Evolutionary conservation across 345 rosid genomes (phyloP).

Genomic region (Dipteronia dyeriana): DNA sequence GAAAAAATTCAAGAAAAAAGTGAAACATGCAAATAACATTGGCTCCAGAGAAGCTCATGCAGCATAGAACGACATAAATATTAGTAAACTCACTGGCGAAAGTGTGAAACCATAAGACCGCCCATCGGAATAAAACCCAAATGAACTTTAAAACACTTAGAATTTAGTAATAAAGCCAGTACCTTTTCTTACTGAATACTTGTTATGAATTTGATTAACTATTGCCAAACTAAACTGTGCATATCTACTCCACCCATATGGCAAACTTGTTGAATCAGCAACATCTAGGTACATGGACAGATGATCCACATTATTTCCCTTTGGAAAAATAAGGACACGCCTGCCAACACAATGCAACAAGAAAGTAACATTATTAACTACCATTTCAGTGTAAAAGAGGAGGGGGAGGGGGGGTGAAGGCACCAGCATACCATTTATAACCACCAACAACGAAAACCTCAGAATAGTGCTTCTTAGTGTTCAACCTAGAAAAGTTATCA

Average conservation of each 20-base stretch:
- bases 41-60: background rate
- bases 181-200: slow-evolving; percentile 87
- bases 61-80: background rate
- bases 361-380: slow-evolving; percentile 14
- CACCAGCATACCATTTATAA: slow-evolving; percentile 69
- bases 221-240: slow-evolving; percentile 91
- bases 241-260: slow-evolving; percentile 93
- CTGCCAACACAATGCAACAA: slow-evolving; percentile 38
- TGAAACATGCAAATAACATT: too few species aligned
- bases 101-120: too few species aligned
- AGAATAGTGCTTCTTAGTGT: slow-evolving; percentile 74
- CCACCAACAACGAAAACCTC: slow-evolving; percentile 79
- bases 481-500: slow-evolving; percentile 71
- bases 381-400: background rate
- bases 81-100: background rate
- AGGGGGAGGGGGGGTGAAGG: background rate
- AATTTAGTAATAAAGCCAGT: slow-evolving; percentile 5
- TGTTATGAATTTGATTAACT: slow-evolving; percentile 71
- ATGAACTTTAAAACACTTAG: background rate
- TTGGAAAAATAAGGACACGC: slow-evolving; percentile 88
- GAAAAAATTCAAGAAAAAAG: background rate
- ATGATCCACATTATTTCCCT: slow-evolving; percentile 90
- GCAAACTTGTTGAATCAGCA: slow-evolving; percentile 75
- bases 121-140: background rate
- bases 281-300: slow-evolving; percentile 97